Conservation (phyloP, 1,284 basidiomycete genomes). For the Fomitopsis schrenkii region DNA sequence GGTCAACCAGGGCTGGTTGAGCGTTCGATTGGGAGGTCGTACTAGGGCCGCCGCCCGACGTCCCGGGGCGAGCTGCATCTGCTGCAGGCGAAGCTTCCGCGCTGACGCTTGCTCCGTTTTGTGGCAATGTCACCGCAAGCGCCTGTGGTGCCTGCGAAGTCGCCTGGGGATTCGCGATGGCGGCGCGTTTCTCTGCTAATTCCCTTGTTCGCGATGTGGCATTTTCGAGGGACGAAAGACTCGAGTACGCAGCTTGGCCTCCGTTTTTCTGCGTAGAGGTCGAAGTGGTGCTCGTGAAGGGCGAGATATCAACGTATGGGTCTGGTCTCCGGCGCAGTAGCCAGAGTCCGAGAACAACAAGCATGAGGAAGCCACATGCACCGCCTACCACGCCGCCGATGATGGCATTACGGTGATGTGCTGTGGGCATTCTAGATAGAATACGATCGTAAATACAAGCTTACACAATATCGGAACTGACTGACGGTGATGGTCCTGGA, state of each 20-base stretch:
- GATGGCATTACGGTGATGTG: slow-evolving; percentile 2
- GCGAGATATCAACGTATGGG: neutral
- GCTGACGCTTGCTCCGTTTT: no score
- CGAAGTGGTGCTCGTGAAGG: neutral
- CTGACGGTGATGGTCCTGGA: neutral
- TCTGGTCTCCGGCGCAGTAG: slow-evolving; percentile 1
- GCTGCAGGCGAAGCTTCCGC: neutral
- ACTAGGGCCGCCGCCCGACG: neutral
- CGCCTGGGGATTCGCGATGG: neutral
- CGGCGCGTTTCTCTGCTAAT: neutral
- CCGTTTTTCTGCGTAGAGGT: neutral
- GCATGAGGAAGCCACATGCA: slow-evolving; percentile 5
- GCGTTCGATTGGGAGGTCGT: neutral
- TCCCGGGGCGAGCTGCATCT: neutral
- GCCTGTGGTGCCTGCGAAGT: neutral
- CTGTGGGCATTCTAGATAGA: neutral
- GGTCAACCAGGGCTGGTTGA: slow-evolving; percentile 10
- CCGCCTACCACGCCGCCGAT: slow-evolving; percentile 10
- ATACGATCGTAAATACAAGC: no score
- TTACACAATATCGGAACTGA: neutral
- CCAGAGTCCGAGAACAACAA: slow-evolving; percentile 5
- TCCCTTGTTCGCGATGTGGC: neutral
- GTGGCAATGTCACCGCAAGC: neutral
- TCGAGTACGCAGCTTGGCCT: neutral
- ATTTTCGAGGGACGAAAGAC: neutral